Evolutionary conservation across 805 yeast genomes (phyloP).

Genomic region (Komagataella kurtzmanii): DNA sequence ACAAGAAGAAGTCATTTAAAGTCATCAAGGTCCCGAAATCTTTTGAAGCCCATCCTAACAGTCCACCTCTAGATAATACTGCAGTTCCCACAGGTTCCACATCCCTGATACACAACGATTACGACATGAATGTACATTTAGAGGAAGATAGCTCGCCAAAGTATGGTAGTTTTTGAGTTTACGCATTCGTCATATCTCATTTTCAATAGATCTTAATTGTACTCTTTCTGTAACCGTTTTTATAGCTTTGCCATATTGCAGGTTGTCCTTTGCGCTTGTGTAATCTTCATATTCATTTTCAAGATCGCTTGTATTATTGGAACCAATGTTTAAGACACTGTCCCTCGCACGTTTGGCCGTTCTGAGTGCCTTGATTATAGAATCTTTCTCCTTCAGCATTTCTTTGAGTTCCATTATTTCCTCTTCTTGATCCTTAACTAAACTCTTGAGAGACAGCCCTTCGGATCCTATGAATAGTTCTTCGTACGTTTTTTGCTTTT

Average conservation of each 20-base stretch:
- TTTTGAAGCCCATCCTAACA: not conserved
- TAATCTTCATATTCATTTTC: not conserved
- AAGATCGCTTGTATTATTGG: not conserved
- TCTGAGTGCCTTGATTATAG: slow-evolving; percentile 61
- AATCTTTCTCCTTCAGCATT: slow-evolving; percentile 58
- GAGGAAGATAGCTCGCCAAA: not conserved
- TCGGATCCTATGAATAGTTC: not conserved
- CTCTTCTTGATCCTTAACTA: slow-evolving; percentile 48
- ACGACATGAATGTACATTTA: not conserved
- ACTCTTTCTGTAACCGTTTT: not conserved
- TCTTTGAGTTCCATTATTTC: slow-evolving; percentile 56
- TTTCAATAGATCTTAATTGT: not conserved
- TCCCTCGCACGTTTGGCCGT: slow-evolving; percentile 50
- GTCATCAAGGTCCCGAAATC: not conserved
- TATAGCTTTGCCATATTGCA: not conserved
- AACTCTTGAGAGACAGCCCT: slow-evolving; percentile 1
- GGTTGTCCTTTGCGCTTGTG: not conserved
- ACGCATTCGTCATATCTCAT: not conserved
- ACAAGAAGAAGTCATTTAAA: not conserved
- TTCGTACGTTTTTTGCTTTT: not conserved
- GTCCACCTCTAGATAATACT: not conserved
- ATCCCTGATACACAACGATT: not conserved
- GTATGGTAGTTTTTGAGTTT: not conserved
- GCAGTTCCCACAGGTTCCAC: not conserved
- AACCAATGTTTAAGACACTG: slow-evolving; percentile 4